Evolutionary conservation across 148 eudicot species (phyloP), one percentile per base, ranked within the genome.

Genomic region (Suaeda aralocaspica): DNA sequence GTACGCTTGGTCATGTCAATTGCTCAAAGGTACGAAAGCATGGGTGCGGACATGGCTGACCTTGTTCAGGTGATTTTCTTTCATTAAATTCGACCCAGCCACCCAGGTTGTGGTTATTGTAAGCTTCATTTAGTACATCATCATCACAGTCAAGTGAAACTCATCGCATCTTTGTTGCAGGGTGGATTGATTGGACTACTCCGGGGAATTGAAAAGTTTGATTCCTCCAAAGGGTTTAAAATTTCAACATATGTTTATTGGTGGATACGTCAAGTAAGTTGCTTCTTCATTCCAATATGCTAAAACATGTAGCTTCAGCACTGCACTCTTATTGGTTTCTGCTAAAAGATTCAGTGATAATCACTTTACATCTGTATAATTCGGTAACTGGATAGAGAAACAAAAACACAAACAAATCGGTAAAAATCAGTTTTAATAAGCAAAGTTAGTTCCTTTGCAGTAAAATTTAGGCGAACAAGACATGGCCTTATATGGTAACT

Each of bases 261-360:
- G 99, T 94, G 99, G 99, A 94, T 94, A 67, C 91, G 97, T 57
- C 99, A 91, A 85, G 98, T 92, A 72, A 79, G 92, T 64, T 79
- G 78, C 19, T 8, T 42, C 21, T 29, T 31, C 28, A 34, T 72
- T 31, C 25, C 52, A 66, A 1, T 22, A n/a, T 41, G 11, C 9
- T 41, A 36, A 5, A 57, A 13, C 19, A 16, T 51, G 19, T 51
- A 19, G 2, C 7, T 51, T 21, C 0, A 36, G 5, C 41, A 4
- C 41, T 36, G 41, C 41, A 3, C 5, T 8, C 41, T 8, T 8
- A 36, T 36, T 36, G 41, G 8, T 8, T 36, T 36, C 41, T 3
- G 8, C 41, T 3, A 36, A 36, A 36, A 36, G 8, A 36, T 3
- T 3, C 41, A 36, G 41, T 36, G 41, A 36, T 3, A 36, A 36